These are phyloP conservation scores for Liquidambar formosana DNA, from an alignment of 164 flowering plant species.

Conservation along the genomic window DNA sequence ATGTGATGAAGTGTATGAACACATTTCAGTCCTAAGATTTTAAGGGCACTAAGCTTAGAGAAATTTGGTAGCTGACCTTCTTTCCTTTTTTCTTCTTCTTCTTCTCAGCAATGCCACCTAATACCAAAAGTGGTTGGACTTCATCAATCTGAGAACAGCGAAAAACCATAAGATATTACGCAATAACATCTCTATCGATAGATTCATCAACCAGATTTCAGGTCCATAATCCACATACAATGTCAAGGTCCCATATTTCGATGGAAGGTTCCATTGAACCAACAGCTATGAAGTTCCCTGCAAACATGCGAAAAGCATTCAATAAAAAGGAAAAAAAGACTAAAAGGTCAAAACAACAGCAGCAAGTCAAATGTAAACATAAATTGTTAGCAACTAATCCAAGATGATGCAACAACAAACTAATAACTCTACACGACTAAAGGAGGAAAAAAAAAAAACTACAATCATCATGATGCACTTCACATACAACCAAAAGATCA, in stretches of 20 bases:
- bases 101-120: constrained; percentile 72
- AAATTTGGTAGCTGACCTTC: constrained; percentile 45
- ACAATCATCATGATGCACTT: neutral
- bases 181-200: constrained; percentile 3
- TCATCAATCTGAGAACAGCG: constrained; percentile 67
- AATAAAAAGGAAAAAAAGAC: neutral
- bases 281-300: constrained; percentile 75
- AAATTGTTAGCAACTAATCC: neutral
- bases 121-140: constrained; percentile 62
- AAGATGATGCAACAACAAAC: neutral
- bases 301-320: constrained; percentile 2
- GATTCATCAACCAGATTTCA: neutral
- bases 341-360: neutral
- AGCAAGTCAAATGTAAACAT: neutral
- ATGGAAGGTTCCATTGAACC: constrained; percentile 95
- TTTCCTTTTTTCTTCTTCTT: constrained; percentile 51
- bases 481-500: neutral
- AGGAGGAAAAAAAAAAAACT: too few species aligned
- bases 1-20: neutral
- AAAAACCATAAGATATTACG: neutral
- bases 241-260: constrained; percentile 97
- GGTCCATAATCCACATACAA: constrained; percentile 46
- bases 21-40: neutral
- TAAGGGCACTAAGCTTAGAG: neutral
- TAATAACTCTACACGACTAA: neutral